Percentiles rank a stretch among this genome's conserved stretches.
These are phyloP conservation scores for Trichoderma semiorbis DNA, from an alignment of 2,329 filamentous ascomycete species.

Conservation along the genomic window DNA sequence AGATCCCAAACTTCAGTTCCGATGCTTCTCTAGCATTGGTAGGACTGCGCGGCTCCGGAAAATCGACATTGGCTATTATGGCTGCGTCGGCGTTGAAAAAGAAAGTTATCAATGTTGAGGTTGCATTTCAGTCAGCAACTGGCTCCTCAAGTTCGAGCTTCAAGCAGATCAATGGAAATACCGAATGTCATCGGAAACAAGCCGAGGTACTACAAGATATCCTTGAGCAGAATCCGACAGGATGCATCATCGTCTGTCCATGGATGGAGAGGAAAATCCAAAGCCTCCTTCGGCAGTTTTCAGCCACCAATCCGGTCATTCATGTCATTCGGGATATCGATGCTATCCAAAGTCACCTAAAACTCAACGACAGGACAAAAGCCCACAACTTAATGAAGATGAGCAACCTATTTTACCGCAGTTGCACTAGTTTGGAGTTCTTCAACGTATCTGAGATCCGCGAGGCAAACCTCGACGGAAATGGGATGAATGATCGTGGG, in stretches of 20 bases:
- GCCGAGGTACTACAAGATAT: background rate
- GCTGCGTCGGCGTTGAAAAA: constrained; percentile 8
- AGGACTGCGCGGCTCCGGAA: constrained; percentile 3
- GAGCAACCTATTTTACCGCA: constrained; percentile 12
- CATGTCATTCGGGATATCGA: background rate
- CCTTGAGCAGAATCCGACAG: background rate
- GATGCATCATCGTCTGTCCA: constrained; percentile 10
- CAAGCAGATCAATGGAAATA: background rate
- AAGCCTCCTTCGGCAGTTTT: background rate
- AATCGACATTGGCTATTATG: constrained; percentile 13
- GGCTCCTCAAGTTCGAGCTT: background rate
- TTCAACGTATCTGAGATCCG: constrained; percentile 8
- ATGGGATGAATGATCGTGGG: background rate
- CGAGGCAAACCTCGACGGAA: background rate
- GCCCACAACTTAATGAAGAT: background rate
- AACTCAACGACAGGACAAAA: background rate
- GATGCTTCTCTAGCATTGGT: constrained; percentile 4
- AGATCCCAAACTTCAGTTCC: background rate
- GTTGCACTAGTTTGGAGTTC: constrained; percentile 6
- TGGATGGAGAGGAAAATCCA: constrained; percentile 15
- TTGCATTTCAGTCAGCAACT: background rate
- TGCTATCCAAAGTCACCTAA: background rate
- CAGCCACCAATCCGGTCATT: constrained; percentile 3
- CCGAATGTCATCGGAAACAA: background rate
- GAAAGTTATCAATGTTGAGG: constrained; percentile 6